Percentiles rank a stretch among this genome's conserved stretches.
Conservation (phyloP, 2,329 filamentous ascomycete species). For the Phialocephala subalpina region DNA sequence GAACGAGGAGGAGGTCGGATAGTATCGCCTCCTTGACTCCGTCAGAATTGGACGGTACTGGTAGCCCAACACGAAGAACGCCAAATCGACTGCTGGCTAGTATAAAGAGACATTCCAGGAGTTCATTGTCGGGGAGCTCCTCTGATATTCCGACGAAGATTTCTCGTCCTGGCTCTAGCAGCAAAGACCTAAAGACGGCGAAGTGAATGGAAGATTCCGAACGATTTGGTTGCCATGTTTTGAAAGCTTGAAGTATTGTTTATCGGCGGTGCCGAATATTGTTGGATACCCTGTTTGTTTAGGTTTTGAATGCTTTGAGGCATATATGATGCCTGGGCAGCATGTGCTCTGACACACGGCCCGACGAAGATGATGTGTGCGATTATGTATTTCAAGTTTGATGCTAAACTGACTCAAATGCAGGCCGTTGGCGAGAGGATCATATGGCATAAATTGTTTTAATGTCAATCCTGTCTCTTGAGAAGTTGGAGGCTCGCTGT, state of each 20-base stretch:
- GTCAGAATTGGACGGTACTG: neutral
- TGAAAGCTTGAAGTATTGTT: neutral
- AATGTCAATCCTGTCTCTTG: neutral
- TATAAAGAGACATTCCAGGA: conserved; percentile 6
- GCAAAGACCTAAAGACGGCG: neutral
- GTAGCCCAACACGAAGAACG: neutral
- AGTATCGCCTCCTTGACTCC: neutral
- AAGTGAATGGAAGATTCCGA: neutral
- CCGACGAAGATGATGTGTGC: neutral
- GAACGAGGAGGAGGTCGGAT: neutral
- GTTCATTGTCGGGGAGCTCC: neutral
- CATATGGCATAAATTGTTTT: neutral
- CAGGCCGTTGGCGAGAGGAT: neutral
- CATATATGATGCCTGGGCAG: neutral
- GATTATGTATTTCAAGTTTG: neutral
- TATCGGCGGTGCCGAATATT: neutral
- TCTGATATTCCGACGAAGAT: neutral
- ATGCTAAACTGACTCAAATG: neutral
- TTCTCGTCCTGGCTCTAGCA: neutral
- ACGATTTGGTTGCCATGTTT: neutral
- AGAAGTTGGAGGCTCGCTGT: neutral
- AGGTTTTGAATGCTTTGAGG: neutral
- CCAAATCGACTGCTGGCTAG: neutral
- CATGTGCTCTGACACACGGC: neutral
- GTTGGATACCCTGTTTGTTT: conserved; percentile 4